A percentile compares a stretch with the other conserved stretches of the same genome.
These are phyloP conservation scores for Amanita thiersii DNA, from an alignment of 768 basidiomycete genomes.

Conservation along the genomic window DNA sequence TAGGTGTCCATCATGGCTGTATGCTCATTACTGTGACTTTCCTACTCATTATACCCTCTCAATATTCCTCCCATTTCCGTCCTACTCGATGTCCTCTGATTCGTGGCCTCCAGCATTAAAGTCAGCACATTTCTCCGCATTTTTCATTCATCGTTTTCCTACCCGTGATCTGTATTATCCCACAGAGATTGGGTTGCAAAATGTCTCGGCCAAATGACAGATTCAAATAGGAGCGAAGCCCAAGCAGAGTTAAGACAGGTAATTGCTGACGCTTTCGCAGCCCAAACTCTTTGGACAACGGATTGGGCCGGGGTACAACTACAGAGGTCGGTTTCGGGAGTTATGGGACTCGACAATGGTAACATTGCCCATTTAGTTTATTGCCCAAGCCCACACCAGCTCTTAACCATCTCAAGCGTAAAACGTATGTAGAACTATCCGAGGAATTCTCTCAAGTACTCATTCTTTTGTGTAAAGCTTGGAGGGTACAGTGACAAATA, in stretches of 20 bases:
- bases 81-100: slow-evolving; percentile 54
- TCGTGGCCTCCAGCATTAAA: slow-evolving; percentile 79
- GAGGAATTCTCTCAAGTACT: slow-evolving; percentile 1
- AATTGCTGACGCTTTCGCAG: slow-evolving; percentile 87
- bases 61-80: slow-evolving; percentile 4
- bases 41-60: background rate
- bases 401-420: slow-evolving; percentile 57
- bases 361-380: slow-evolving; percentile 30
- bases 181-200: slow-evolving; percentile 90
- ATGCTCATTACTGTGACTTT: background rate
- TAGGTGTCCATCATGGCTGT: background rate
- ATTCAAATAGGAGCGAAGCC: slow-evolving; percentile 78
- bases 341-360: slow-evolving; percentile 14
- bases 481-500: slow-evolving; percentile 30
- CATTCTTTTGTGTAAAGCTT: slow-evolving; percentile 20
- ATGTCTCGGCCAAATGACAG: slow-evolving; percentile 87
- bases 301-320: slow-evolving; percentile 90
- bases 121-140: slow-evolving; percentile 27
- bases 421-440: slow-evolving; percentile 38
- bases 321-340: slow-evolving; percentile 49
- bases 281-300: slow-evolving; percentile 83
- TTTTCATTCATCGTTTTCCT: slow-evolving; percentile 9
- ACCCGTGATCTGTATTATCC: too few species aligned
- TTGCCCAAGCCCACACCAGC: slow-evolving; percentile 48
- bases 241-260: slow-evolving; percentile 93